Evolutionary conservation across 805 yeast genomes (phyloP).

Genomic region (Candida sphagnicola): DNA sequence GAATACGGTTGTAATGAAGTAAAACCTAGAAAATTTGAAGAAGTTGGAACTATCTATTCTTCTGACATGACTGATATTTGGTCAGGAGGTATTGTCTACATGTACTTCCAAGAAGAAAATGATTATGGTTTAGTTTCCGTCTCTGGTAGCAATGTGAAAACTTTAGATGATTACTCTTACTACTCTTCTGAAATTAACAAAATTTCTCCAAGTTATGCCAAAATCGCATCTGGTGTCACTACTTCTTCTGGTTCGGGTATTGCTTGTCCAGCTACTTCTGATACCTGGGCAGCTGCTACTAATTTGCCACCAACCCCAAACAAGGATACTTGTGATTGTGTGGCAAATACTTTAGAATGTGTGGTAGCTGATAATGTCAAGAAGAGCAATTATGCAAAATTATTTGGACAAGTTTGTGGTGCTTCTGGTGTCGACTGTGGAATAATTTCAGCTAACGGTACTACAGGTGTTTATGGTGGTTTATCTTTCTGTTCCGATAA

Average conservation of each 20-base stretch:
- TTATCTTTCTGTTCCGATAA: constrained; percentile 67
- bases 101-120: constrained; percentile 84
- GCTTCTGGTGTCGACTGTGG: constrained; percentile 47
- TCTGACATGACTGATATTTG: constrained; percentile 80
- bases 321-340: constrained; percentile 59
- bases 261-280: constrained; percentile 62
- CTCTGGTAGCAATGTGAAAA: constrained; percentile 45
- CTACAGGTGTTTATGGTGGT: constrained; percentile 65
- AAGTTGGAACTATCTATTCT: constrained; percentile 63
- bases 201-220: constrained; percentile 34
- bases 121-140: constrained; percentile 75
- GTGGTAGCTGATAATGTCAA: constrained; percentile 54
- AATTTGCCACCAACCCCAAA: constrained; percentile 78
- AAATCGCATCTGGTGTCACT: constrained; percentile 33
- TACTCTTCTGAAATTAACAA: constrained; percentile 31
- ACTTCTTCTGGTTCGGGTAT: constrained; percentile 46
- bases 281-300: constrained; percentile 65
- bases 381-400: constrained; percentile 52
- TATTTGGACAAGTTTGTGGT: constrained; percentile 59
- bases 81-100: constrained; percentile 93
- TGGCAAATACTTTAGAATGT: constrained; percentile 53
- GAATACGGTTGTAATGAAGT: constrained; percentile 83
- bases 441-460: constrained; percentile 61
- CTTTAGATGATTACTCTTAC: constrained; percentile 55
- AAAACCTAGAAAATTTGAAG: constrained; percentile 73